Conservation (phyloP, 768 basidiomycete species). For the Roridomyces roridus region DNA sequence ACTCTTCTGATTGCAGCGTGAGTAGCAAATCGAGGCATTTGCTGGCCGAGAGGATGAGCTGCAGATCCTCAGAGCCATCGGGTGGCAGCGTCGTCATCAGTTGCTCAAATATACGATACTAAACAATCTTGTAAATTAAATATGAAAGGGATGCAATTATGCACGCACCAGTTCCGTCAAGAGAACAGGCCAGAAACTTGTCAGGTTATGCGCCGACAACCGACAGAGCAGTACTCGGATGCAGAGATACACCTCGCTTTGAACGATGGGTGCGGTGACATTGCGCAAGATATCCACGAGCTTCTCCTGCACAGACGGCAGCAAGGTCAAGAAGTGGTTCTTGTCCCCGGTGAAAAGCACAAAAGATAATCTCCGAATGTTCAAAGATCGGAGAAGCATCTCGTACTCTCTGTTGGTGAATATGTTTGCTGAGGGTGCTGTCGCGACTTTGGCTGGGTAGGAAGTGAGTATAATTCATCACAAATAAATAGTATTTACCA, state of each 20-base stretch:
- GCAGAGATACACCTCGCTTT: conserved; percentile 94
- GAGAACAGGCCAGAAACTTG: conserved; percentile 96
- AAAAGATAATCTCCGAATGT: conserved; percentile 86
- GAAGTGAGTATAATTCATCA: conserved; percentile 30
- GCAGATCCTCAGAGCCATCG: conserved; percentile 86
- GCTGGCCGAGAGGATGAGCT: conserved; percentile 84
- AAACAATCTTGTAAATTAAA: neutral
- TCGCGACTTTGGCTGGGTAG: conserved; percentile 70
- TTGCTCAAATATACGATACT: conserved; percentile 93
- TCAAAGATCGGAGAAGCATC: conserved; percentile 84
- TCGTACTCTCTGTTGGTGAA: conserved; percentile 97
- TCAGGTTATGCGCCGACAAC: conserved; percentile 87
- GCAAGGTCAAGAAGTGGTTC: conserved; percentile 87
- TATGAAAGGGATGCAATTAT: neutral
- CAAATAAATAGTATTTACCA: conserved; percentile 51
- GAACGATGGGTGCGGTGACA: conserved; percentile 80
- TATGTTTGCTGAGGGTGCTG: conserved; percentile 91
- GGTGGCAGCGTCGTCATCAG: conserved; percentile 71
- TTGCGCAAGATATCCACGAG: conserved; percentile 91
- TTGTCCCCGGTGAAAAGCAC: conserved; percentile 87
- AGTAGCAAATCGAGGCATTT: conserved; percentile 95
- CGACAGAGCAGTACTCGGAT: conserved; percentile 91
- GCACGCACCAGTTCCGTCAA: conserved; percentile 81
- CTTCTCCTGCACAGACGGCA: conserved; percentile 96
- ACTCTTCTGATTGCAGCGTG: conserved; percentile 94